phyloP scores from a whole-genome alignment of 768 basidiomycete genomes.

The Auricularia cornea region DNA sequence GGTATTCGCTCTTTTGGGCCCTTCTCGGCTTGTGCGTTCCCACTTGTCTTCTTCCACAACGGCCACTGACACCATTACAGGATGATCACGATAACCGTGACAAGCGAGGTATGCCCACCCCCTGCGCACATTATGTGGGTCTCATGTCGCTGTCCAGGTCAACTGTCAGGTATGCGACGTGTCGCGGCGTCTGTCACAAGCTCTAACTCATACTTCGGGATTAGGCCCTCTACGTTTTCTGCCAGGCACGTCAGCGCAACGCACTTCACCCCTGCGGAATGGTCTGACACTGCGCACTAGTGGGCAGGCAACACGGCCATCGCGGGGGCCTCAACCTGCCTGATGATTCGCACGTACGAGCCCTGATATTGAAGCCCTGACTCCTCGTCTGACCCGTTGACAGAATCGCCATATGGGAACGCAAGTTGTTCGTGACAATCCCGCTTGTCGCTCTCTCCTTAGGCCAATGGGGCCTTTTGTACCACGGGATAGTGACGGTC shows the following conservation, averaged over 20 bases:
- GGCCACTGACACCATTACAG: conserved; percentile 27
- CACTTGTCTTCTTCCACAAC: no score
- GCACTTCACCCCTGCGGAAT: no score
- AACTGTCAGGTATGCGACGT: conserved; percentile 40
- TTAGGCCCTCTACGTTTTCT: conserved; percentile 59
- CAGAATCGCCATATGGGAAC: conserved; percentile 67
- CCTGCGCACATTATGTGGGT: background rate
- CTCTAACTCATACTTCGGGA: background rate
- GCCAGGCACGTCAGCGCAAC: conserved; percentile 37
- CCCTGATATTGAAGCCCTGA: background rate
- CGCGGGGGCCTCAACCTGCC: conserved; percentile 53
- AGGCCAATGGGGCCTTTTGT: conserved; percentile 58
- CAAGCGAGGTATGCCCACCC: conserved; percentile 30
- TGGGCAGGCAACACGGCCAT: conserved; percentile 60
- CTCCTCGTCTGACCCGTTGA: conserved; percentile 8
- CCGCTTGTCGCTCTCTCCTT: conserved; percentile 46
- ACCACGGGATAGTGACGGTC: conserved; percentile 41
- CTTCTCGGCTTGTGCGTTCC: conserved; percentile 51
- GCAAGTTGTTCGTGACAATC: conserved; percentile 39
- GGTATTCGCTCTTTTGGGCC: conserved; percentile 63
- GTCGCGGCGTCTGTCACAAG: background rate
- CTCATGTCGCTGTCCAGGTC: conserved; percentile 29
- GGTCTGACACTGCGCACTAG: conserved; percentile 22
- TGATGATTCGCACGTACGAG: conserved; percentile 59
- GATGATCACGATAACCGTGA: conserved; percentile 49